Conservation (phyloP, 2,329 filamentous ascomycete genomes). For the Lachnellula hyalina region DNA sequence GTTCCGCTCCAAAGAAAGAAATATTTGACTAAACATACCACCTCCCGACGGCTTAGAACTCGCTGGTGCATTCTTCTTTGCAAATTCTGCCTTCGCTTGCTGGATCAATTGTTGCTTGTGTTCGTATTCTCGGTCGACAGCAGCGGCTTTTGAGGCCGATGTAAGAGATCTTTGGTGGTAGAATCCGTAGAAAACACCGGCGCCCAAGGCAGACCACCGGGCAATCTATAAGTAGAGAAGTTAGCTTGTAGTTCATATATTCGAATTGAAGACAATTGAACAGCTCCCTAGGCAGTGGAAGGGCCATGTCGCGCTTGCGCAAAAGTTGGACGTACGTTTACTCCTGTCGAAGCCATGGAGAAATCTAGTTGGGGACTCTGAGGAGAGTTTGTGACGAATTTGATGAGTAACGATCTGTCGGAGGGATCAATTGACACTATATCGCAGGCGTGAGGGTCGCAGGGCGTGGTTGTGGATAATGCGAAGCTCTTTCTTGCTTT, state of each 20-base stretch:
- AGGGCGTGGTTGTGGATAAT: conserved; percentile 17
- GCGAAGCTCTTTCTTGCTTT: conserved; percentile 19
- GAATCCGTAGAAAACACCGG: conserved; percentile 93
- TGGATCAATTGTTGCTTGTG: conserved; percentile 89
- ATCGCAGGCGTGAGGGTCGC: conserved; percentile 17
- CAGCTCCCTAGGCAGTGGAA: neutral
- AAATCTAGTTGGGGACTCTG: conserved; percentile 6
- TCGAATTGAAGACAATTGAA: neutral
- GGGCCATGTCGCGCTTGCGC: conserved; percentile 3
- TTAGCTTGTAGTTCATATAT: conserved; percentile 1
- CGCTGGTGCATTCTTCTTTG: conserved; percentile 63
- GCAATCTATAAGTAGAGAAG: conserved; percentile 62
- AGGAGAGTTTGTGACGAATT: conserved; percentile 10
- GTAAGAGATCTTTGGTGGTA: conserved; percentile 83
- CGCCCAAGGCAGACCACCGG: conserved; percentile 88
- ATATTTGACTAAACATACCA: conserved; percentile 28
- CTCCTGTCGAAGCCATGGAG: conserved; percentile 40
- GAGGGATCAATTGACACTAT: conserved; percentile 26
- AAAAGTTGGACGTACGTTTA: conserved; percentile 42
- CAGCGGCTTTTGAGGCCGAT: conserved; percentile 62
- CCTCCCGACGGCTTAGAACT: conserved; percentile 33
- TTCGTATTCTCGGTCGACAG: conserved; percentile 76
- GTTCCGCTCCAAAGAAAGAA: neutral
- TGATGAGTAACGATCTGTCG: conserved; percentile 11
- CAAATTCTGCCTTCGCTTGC: conserved; percentile 86